Conservation (phyloP, 352 stramenopile genomes). For the Phytophthora hibernalis region DNA sequence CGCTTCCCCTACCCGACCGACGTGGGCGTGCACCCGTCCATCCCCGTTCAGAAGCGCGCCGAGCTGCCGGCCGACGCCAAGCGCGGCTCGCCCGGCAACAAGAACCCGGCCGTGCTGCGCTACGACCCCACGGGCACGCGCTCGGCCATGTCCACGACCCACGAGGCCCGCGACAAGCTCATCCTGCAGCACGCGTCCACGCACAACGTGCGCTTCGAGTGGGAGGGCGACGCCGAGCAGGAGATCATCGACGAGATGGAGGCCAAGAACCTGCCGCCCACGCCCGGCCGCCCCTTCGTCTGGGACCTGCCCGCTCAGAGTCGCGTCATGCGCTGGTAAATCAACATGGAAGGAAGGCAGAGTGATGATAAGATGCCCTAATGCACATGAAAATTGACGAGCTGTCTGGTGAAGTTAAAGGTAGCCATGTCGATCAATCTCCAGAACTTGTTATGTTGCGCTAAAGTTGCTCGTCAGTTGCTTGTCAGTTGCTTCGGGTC, state of each 20-base stretch:
- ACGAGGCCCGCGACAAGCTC: constrained; percentile 76
- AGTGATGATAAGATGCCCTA: constrained; percentile 25
- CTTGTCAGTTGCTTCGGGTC: no score
- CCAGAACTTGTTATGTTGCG: not conserved
- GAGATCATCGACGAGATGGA: constrained; percentile 79
- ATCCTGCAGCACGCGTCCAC: constrained; percentile 72
- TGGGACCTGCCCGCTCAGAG: constrained; percentile 75
- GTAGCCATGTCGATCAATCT: not conserved
- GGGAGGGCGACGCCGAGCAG: constrained; percentile 72
- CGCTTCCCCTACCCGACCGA: constrained; percentile 71
- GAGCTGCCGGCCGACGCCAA: constrained; percentile 74
- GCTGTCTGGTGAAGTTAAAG: not conserved
- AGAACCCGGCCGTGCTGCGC: constrained; percentile 85
- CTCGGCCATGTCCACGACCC: constrained; percentile 87
- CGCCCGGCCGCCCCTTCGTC: constrained; percentile 70
- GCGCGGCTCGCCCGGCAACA: constrained; percentile 83
- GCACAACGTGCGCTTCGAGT: constrained; percentile 87
- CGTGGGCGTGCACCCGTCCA: constrained; percentile 79
- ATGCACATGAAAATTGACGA: constrained; percentile 19
- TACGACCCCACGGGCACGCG: constrained; percentile 89
- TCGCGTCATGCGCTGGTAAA: constrained; percentile 76
- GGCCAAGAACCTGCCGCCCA: constrained; percentile 76
- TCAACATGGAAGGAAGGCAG: not conserved
- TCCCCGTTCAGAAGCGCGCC: constrained; percentile 59
- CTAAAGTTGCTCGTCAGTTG: not conserved